Evolutionary conservation across 2,329 filamentous ascomycete species (phyloP), one percentile per base, ranked within the genome.

Genomic region (Hypoxylon sp.): DNA sequence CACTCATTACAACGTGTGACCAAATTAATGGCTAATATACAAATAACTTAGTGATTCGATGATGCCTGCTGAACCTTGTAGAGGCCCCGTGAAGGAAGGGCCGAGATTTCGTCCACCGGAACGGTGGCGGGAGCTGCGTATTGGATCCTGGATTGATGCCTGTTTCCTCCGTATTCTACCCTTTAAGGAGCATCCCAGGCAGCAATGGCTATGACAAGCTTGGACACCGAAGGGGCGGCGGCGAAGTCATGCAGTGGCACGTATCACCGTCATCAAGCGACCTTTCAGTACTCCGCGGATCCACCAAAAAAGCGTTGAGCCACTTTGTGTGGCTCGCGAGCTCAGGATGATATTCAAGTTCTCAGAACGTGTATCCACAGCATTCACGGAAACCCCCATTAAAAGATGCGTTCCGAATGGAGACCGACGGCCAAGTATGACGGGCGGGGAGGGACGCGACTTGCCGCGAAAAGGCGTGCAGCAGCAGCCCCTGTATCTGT

Each of bases 21-120:
- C 16, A 32, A 42, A 59, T n/a, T 4, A 22, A 38, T 61, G 46
- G 50, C 45, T 60, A 64, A 50, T 24, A 20, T 48, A 65, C 52
- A 49, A 30, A 53, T 22, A 46, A 48, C 48, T 48, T 36, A 16
- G 42, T 42, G 24, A 38, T 26, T 36, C 20, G 28, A 44, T 28
- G 12, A 24, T 38, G 26, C 55, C n/a, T 14, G n/a, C 30, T n/a
- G 16, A 36, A 18, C n/a, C 28, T 40, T n/a, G 16, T 26, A 60
- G 5, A 44, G 9, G 3, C 42, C 14, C 20, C 5, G 6, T 11
- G 22, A 22, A 48, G n/a, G 14, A 36, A 49, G 26, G 24, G 12
- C 32, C 3, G 33, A 28, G 22, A 24, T 45, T 18, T 30, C 18
- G 33, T 33, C 36, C 20, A 9, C 26, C 18, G 28, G 24, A 4